Conservation (phyloP, 2,329 filamentous ascomycete species). For the Xylaria digitata region DNA sequence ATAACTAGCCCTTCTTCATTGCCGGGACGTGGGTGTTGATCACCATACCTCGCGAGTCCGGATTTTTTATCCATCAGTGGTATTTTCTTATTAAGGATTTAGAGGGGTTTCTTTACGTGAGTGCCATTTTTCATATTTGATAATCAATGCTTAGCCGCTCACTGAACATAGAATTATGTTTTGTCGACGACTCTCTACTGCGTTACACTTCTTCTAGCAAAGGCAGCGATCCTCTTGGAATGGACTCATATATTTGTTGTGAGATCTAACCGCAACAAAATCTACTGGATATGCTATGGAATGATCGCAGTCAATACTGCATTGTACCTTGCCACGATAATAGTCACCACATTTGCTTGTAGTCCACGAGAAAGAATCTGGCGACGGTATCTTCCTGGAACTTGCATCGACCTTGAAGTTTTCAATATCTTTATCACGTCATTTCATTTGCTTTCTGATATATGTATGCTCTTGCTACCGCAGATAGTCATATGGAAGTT, state of each 20-base stretch:
- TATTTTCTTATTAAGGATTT: constrained; percentile 8
- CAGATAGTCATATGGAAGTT: constrained; percentile 61
- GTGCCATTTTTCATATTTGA: background rate
- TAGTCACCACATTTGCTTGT: constrained; percentile 6
- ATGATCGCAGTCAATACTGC: constrained; percentile 18
- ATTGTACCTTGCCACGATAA: constrained; percentile 23
- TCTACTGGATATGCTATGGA: constrained; percentile 26
- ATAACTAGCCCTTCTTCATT: constrained; percentile 23
- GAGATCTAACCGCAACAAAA: background rate
- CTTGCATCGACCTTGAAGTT: constrained; percentile 11
- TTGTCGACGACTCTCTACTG: constrained; percentile 18
- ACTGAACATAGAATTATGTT: constrained; percentile 11
- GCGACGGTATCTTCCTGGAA: constrained; percentile 17
- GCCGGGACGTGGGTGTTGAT: constrained; percentile 1
- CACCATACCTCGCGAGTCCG: constrained; percentile 1
- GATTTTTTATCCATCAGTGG: constrained; percentile 32
- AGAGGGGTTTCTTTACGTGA: constrained; percentile 22
- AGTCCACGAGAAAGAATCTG: constrained; percentile 18
- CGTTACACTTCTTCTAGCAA: constrained; percentile 13
- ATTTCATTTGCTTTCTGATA: constrained; percentile 52
- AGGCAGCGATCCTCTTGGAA: constrained; percentile 26
- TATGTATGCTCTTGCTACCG: constrained; percentile 59
- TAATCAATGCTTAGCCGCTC: background rate
- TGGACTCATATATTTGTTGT: constrained; percentile 27
- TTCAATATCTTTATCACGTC: constrained; percentile 30